phyloP scores from a whole-genome alignment of 257 asterid genomes.

The Gentiana straminea region DNA sequence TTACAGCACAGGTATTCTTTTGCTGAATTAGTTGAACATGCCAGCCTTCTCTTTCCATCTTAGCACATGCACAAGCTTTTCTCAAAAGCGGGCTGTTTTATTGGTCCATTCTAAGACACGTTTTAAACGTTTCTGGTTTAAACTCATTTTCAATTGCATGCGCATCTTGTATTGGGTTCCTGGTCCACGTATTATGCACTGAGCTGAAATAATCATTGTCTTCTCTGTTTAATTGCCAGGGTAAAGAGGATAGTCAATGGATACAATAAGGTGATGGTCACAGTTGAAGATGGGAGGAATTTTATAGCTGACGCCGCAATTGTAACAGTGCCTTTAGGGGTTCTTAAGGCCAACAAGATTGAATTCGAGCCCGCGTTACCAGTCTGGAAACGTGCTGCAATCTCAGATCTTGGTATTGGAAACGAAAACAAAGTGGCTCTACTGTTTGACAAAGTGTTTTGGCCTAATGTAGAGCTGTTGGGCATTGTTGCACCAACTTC shows the following conservation, averaged over 20 bases:
- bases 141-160: too few relatives aligned
- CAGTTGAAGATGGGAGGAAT: conserved; percentile 63
- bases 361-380: conserved; percentile 84
- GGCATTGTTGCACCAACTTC: conserved; percentile 83
- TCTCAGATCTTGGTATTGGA: conserved; percentile 88
- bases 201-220: too few relatives aligned
- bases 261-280: conserved; percentile 56
- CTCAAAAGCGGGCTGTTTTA: too few relatives aligned
- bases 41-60: too few relatives aligned
- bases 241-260: conserved; percentile 58
- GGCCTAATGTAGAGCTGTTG: conserved; percentile 90
- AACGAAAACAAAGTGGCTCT: conserved; percentile 93
- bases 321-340: conserved; percentile 93
- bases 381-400: conserved; percentile 83
- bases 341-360: conserved; percentile 66
- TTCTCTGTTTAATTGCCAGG: conserved; percentile 36
- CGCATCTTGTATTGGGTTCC: too few relatives aligned
- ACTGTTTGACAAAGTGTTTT: conserved; percentile 71
- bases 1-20: conserved; percentile 86
- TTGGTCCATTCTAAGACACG: too few relatives aligned
- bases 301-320: conserved; percentile 87
- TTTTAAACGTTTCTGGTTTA: too few relatives aligned
- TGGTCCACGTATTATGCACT: too few relatives aligned
- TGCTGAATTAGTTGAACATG: too few relatives aligned
- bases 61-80: too few relatives aligned